A percentile compares a stretch with the other conserved stretches of the same genome.
Evolutionary conservation across 441 rosid genomes (phyloP).

Genomic region (Mallotus japonicus): DNA sequence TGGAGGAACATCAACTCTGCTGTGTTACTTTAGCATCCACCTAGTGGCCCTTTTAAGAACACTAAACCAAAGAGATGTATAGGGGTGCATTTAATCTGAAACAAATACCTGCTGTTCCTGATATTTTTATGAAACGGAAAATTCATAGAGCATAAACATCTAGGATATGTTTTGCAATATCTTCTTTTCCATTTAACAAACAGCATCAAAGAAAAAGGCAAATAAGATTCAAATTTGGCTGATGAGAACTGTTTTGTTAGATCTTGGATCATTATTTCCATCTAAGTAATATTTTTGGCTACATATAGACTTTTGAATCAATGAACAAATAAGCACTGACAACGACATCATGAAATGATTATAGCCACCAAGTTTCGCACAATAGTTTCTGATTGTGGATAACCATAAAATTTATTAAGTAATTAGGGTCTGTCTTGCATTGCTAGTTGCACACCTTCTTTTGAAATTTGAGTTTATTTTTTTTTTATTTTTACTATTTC

Average conservation of each 20-base stretch:
- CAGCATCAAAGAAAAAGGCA: background rate
- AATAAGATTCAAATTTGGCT: background rate
- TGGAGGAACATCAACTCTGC: too few relatives aligned
- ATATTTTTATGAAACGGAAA: conserved; percentile 1
- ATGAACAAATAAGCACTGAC: background rate
- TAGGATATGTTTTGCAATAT: background rate
- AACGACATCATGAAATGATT: background rate
- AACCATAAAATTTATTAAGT: background rate
- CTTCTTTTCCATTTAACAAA: background rate
- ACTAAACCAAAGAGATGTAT: conserved; percentile 29
- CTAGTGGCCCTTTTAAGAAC: conserved; percentile 21
- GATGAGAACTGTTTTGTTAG: background rate
- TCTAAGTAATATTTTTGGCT: background rate
- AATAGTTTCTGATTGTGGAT: background rate
- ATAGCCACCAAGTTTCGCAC: background rate
- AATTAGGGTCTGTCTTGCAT: too few relatives aligned
- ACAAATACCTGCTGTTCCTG: background rate
- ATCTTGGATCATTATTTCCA: background rate
- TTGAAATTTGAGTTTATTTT: too few relatives aligned
- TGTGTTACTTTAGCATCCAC: too few relatives aligned
- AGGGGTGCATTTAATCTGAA: conserved; percentile 20
- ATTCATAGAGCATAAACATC: background rate
- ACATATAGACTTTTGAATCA: background rate
- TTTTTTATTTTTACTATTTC: too few relatives aligned
- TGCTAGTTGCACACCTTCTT: too few relatives aligned